These are phyloP conservation scores for Biscogniauxia mediterranea DNA, from an alignment of 2,329 filamentous ascomycete genomes.

Conservation along the genomic window DNA sequence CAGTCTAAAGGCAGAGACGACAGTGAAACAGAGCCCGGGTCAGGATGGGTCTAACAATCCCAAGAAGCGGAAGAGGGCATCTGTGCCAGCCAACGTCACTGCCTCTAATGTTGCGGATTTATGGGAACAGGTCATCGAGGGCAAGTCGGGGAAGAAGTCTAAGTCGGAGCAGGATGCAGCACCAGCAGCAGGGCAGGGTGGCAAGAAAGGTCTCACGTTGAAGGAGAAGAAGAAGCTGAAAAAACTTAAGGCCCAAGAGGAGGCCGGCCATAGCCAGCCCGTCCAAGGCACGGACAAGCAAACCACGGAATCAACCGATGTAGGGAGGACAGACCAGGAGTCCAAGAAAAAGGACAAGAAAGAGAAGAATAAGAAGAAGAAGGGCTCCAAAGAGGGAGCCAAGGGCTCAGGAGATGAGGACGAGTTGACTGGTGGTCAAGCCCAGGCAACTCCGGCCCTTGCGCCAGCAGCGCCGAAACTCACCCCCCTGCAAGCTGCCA, in stretches of 20 bases:
- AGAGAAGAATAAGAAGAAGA: conserved; percentile 35
- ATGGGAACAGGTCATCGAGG: conserved; percentile 78
- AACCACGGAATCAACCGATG: conserved; percentile 8
- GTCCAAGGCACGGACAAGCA: conserved; percentile 10
- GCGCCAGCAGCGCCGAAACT: conserved; percentile 55
- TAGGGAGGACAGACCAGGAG: conserved; percentile 14
- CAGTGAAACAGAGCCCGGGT: conserved; percentile 32
- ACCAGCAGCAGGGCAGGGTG: conserved; percentile 18
- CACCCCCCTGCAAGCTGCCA: conserved; percentile 88
- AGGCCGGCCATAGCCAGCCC: conserved; percentile 9
- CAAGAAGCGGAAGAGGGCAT: conserved; percentile 55
- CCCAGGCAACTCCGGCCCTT: conserved; percentile 20
- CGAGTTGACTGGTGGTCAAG: conserved; percentile 11
- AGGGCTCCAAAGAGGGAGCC: conserved; percentile 26
- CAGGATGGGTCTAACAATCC: conserved; percentile 19
- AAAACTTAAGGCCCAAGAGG: conserved; percentile 16
- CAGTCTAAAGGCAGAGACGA: conserved; percentile 66
- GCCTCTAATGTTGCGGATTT: conserved; percentile 71
- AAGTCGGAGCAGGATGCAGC: conserved; percentile 20
- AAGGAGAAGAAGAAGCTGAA: conserved; percentile 32
- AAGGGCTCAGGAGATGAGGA: conserved; percentile 19
- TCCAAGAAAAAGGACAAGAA: conserved; percentile 33
- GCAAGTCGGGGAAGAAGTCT: conserved; percentile 44
- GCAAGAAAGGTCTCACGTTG: conserved; percentile 26
- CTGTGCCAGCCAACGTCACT: conserved; percentile 51